A percentile compares a stretch with the other conserved stretches of the same genome.
Conservation (phyloP, 192 early-diverging fungal species). For the Coemansia umbellata region DNA sequence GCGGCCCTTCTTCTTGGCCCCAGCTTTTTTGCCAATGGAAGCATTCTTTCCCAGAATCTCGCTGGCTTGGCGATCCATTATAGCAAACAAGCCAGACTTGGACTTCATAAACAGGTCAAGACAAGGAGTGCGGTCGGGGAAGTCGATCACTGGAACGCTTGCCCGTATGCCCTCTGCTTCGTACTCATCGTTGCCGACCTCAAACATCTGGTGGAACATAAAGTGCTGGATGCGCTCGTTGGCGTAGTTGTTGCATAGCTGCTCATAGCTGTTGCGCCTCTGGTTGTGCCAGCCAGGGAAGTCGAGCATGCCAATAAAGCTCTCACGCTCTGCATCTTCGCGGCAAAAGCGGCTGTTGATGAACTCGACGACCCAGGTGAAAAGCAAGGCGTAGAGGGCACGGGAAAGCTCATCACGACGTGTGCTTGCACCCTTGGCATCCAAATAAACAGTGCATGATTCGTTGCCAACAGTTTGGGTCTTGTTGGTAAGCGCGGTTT, state of each 20-base stretch:
- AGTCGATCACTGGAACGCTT: conserved; percentile 66
- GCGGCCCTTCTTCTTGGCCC: conserved; percentile 22
- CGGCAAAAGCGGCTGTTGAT: conserved; percentile 84
- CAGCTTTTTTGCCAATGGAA: neutral
- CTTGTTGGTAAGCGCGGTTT: conserved; percentile 77
- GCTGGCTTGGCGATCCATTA: conserved; percentile 61
- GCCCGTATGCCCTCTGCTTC: conserved; percentile 68
- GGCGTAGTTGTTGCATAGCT: conserved; percentile 68
- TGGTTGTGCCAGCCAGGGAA: conserved; percentile 80
- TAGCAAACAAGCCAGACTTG: conserved; percentile 69
- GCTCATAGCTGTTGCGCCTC: conserved; percentile 68
- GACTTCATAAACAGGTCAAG: conserved; percentile 66
- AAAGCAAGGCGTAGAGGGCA: conserved; percentile 85
- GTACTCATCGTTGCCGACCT: conserved; percentile 69
- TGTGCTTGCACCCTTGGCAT: conserved; percentile 65
- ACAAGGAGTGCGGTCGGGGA: conserved; percentile 60
- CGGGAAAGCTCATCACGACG: conserved; percentile 80
- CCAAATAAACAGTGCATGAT: conserved; percentile 84
- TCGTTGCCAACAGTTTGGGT: conserved; percentile 79
- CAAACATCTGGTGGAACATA: conserved; percentile 44
- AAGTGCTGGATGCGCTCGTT: conserved; percentile 66
- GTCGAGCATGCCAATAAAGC: conserved; percentile 61
- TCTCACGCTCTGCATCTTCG: conserved; percentile 61
- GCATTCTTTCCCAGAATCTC: conserved; percentile 30
- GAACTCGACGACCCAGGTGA: conserved; percentile 89